Conservation (phyloP, 2,329 filamentous ascomycete species). For the Microdochium bolleyi region DNA sequence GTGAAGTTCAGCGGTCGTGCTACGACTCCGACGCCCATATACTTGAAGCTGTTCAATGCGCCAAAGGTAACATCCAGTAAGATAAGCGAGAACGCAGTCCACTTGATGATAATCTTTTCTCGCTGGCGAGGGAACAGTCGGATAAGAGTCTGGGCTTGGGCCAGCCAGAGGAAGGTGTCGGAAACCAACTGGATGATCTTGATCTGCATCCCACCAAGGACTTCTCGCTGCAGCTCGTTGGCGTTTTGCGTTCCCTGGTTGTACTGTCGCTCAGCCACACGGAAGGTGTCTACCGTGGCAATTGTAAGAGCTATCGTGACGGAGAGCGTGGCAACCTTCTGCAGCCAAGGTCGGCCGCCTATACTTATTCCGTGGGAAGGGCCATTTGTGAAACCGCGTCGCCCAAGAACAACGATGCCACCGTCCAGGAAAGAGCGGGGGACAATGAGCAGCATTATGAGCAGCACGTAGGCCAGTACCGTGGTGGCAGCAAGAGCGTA, state of each 20-base stretch:
- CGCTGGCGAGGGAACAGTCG: constrained; percentile 92
- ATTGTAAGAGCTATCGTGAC: constrained; percentile 84
- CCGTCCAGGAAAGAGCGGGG: constrained; percentile 90
- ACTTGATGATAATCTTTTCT: constrained; percentile 98
- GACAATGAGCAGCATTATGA: constrained; percentile 90
- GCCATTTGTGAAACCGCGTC: constrained; percentile 77
- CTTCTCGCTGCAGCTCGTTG: constrained; percentile 62
- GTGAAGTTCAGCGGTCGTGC: constrained; percentile 66
- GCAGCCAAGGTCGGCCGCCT: constrained; percentile 87
- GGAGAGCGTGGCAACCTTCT: constrained; percentile 70
- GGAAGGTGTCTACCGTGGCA: constrained; percentile 85
- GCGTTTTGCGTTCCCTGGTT: constrained; percentile 73
- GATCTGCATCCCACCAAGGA: constrained; percentile 78
- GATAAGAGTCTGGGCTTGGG: constrained; percentile 93
- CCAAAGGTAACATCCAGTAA: constrained; percentile 85
- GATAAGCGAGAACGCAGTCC: constrained; percentile 92
- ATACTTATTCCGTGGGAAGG: constrained; percentile 75
- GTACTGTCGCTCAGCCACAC: constrained; percentile 77
- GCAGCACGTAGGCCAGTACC: constrained; percentile 82
- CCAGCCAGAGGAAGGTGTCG: constrained; percentile 93
- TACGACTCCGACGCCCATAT: constrained; percentile 39
- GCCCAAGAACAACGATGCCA: constrained; percentile 71
- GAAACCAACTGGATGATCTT: constrained; percentile 89
- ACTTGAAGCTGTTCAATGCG: constrained; percentile 78
- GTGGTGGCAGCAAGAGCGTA: constrained; percentile 91